Conservation (phyloP, 1,284 basidiomycete species). For the Puccinia triticina region DNA sequence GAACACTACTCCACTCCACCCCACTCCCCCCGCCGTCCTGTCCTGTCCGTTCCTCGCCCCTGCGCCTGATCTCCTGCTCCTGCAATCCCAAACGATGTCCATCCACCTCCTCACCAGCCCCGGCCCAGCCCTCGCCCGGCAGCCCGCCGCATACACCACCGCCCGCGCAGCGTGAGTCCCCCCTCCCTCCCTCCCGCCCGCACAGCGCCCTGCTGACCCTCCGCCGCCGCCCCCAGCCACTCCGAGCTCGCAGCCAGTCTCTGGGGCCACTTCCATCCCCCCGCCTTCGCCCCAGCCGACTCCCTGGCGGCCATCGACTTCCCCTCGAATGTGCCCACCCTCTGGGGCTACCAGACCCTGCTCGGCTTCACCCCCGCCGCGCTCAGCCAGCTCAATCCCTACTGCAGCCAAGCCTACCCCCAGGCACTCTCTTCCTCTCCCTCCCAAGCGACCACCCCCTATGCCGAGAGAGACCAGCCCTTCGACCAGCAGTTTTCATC, state of each 20-base stretch:
- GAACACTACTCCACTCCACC: no score
- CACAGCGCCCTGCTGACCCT: neutral
- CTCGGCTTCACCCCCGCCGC: constrained; percentile 19
- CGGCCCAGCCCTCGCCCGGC: neutral
- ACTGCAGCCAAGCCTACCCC: neutral
- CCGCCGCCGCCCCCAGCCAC: neutral
- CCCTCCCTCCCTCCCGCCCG: no score
- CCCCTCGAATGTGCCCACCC: constrained; percentile 24
- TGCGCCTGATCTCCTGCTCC: no score
- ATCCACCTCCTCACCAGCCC: neutral
- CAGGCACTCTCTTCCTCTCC: neutral
- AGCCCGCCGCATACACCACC: neutral
- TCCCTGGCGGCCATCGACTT: no score
- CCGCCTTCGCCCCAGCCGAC: no score
- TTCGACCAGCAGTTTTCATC: neutral
- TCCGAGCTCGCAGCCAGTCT: neutral
- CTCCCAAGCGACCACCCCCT: neutral
- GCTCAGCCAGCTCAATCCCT: neutral
- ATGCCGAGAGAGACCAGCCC: neutral
- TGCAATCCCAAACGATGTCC: constrained; percentile 1
- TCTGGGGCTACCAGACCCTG: constrained; percentile 36
- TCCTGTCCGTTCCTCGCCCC: no score
- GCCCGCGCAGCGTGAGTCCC: constrained; percentile 13
- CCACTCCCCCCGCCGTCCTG: no score
- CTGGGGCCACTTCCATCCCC: constrained; percentile 17